Percentiles rank a stretch among this genome's conserved stretches.
Evolutionary conservation across 768 basidiomycete genomes (phyloP).

Genomic region (Amanita rubescens): DNA sequence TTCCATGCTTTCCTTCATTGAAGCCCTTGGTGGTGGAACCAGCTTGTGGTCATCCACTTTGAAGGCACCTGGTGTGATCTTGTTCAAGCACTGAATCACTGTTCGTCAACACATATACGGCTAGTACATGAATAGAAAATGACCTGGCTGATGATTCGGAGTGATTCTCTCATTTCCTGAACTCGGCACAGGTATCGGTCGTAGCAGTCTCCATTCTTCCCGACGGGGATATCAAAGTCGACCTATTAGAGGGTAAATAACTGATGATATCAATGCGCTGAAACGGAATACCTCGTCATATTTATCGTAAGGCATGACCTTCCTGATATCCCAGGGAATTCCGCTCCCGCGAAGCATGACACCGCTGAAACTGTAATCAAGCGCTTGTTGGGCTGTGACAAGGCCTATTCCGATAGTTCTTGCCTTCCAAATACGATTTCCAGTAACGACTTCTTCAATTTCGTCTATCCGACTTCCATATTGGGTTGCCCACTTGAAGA

Average conservation of each 20-base stretch:
- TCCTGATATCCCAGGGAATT: conserved; percentile 91
- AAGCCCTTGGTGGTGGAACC: conserved; percentile 89
- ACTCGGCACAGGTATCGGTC: conserved; percentile 97
- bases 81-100: conserved; percentile 74
- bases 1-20: conserved; percentile 99
- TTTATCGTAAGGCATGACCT: conserved; percentile 90
- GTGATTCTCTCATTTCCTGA: conserved; percentile 94
- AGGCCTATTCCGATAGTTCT: conserved; percentile 85
- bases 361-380: conserved; percentile 91
- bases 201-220: conserved; percentile 95
- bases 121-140: conserved; percentile 8
- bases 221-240: conserved; percentile 96
- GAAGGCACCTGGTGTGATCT: conserved; percentile 87
- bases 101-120: conserved; percentile 4
- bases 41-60: conserved; percentile 98
- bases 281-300: conserved; percentile 68
- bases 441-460: conserved; percentile 96
- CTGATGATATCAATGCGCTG: background rate
- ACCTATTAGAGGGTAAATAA: conserved; percentile 41
- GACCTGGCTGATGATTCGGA: conserved; percentile 80
- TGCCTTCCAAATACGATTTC: conserved; percentile 97
- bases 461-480: conserved; percentile 89
- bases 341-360: conserved; percentile 97
- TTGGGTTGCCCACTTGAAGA: conserved; percentile 97
- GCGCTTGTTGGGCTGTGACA: conserved; percentile 87